Conservation (phyloP, 306 rosid genomes). For the Crotalaria pallida region DNA sequence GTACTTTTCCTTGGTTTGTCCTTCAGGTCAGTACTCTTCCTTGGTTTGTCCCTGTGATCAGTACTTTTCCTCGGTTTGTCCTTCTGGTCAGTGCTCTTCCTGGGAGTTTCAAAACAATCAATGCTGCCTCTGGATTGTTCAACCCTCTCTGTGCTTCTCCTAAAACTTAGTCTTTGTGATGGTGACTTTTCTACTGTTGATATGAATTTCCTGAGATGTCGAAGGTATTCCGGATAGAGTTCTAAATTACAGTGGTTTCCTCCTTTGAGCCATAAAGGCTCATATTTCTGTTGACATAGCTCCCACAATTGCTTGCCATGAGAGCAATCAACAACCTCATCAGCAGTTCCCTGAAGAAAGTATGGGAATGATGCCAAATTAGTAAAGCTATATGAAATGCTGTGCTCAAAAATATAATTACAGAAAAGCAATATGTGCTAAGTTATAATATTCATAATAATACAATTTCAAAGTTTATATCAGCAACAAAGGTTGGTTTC, state of each 20-base stretch:
- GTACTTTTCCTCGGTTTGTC: conserved; percentile 74
- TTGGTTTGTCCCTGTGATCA: conserved; percentile 33
- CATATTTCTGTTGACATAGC: conserved; percentile 80
- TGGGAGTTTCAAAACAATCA: conserved; percentile 55
- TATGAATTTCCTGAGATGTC: conserved; percentile 71
- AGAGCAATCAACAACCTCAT: conserved; percentile 85
- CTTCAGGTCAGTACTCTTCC: conserved; percentile 72
- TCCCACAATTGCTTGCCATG: conserved; percentile 90
- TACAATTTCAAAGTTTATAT: not conserved
- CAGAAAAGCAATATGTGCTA: not conserved
- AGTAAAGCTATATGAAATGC: conserved; percentile 14
- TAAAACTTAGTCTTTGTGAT: conserved; percentile 50
- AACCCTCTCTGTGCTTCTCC: conserved; percentile 62
- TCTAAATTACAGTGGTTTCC: conserved; percentile 95
- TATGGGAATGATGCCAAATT: not conserved
- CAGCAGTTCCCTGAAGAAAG: conserved; percentile 66
- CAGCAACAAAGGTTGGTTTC: not conserved
- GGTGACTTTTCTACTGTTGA: conserved; percentile 52
- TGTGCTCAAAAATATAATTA: not conserved
- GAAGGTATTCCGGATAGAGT: conserved; percentile 65
- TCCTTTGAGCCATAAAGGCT: conserved; percentile 85
- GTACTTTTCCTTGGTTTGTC: conserved; percentile 74
- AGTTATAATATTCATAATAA: not conserved
- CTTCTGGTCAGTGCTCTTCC: conserved; percentile 71
- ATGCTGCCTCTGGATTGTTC: conserved; percentile 59